Percentiles rank a stretch among this genome's conserved stretches.
Conservation (phyloP, 1,284 basidiomycete species). For the Papiliotrema laurentii region DNA sequence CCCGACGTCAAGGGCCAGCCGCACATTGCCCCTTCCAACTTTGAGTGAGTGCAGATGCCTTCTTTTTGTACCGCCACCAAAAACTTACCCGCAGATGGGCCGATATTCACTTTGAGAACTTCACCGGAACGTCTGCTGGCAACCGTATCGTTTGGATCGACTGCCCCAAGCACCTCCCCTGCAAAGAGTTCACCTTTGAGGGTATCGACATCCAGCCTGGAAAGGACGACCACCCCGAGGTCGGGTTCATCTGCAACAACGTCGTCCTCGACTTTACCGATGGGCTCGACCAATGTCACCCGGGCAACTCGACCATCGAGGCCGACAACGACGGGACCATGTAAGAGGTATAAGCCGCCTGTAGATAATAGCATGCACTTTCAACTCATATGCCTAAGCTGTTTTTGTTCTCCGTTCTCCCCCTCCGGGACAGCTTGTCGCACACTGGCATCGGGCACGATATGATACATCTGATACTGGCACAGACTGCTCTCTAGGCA, state of each 20-base stretch:
- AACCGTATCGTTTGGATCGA: slow-evolving; percentile 24
- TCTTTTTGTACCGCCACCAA: neutral
- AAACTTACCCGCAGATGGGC: slow-evolving; percentile 7
- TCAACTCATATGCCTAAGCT: neutral
- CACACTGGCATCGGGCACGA: too few relatives aligned
- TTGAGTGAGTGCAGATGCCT: slow-evolving; percentile 6
- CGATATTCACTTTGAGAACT: slow-evolving; percentile 20
- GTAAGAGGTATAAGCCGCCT: neutral
- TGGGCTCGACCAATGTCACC: slow-evolving; percentile 19
- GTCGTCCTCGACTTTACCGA: slow-evolving; percentile 12
- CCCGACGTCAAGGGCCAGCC: slow-evolving; percentile 8
- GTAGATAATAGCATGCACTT: neutral
- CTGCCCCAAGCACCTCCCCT: slow-evolving; percentile 21
- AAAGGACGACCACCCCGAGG: slow-evolving; percentile 17
- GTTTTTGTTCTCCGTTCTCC: too few relatives aligned
- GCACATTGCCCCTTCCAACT: slow-evolving; percentile 7
- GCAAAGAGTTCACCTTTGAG: slow-evolving; percentile 17
- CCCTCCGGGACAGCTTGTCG: too few relatives aligned
- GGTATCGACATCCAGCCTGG: slow-evolving; percentile 17
- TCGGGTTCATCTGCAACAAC: slow-evolving; percentile 26
- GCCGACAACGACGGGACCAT: slow-evolving; percentile 21
- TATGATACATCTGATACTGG: neutral
- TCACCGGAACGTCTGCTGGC: slow-evolving; percentile 11
- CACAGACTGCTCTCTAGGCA: neutral
- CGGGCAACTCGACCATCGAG: slow-evolving; percentile 23